Base-by-base conservation (phyloP, 139 green algal species). In the Closterium sp. region DNA sequence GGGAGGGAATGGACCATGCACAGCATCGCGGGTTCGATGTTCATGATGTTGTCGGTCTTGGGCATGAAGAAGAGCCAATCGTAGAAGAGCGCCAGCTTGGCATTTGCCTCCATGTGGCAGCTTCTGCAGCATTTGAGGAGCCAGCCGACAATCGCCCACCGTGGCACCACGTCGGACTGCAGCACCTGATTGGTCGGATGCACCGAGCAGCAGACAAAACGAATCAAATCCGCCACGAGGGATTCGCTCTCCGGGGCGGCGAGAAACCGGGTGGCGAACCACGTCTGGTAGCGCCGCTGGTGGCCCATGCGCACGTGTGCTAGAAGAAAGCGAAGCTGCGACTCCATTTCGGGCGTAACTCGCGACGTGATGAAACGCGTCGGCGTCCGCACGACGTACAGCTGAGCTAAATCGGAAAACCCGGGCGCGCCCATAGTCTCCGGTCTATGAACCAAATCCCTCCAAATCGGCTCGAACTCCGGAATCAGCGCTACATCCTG, bases 1-100 rank as follows among this genome's bases (percentile, higher is more conserved):
- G 93, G 93, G 28, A 95, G 92, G 22, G 93, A 95, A 89, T 95
- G 70, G 29, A 95, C 89, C 91, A 95, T 95, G 73, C 95, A 89
- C 29, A 95, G 93, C 9, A 95, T 94, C 30, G 91, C 93, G 29
- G 93, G 93, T 86, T 95, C 93, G 27, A 95, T 95, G 70, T 95
- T 95, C 93, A 95, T 95, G 70, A 95, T 94, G 88, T 94, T 95
- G 31, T 95, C 93, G 6, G 87, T 89, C 21, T 92, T 85, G 3
- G 86, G 87, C 22, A 31, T 21, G 31, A 95, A 95, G 30, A 95
- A 95, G 10, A 95, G 92, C 92, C 93, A 95, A 70, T 95, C 93
- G 28, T 89, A 95, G 92, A 95, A 95, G 45, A 95, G 88, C 29
- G 93, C 92, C 79, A 95, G 86, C 27, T 95, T 92, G 34, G 92